Percentiles rank a stretch among this genome's conserved stretches.
Conservation (phyloP, 208 protist species). For the Trypanosoma melophagium region DNA sequence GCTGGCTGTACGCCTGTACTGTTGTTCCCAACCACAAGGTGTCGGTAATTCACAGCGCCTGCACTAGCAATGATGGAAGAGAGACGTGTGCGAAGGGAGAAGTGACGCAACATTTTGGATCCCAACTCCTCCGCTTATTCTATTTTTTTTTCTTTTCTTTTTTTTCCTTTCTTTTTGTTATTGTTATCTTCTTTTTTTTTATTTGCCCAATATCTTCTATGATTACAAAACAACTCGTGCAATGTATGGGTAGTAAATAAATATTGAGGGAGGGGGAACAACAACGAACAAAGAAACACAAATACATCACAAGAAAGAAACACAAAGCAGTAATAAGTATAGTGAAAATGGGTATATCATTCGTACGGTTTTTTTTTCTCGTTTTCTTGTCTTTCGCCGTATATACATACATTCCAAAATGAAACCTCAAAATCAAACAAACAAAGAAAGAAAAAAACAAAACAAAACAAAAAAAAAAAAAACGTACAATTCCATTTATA, state of each 20-base stretch:
- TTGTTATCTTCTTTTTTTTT: no score
- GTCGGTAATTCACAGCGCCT: slow-evolving; percentile 9
- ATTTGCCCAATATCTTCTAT: no score
- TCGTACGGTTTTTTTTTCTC: not conserved
- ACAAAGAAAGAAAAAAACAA: slow-evolving; percentile 7
- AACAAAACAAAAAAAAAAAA: slow-evolving; percentile 1
- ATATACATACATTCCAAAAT: not conserved
- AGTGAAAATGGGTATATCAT: not conserved
- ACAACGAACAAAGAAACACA: not conserved
- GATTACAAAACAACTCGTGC: no score
- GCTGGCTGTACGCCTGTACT: slow-evolving; percentile 51
- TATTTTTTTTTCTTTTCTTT: no score
- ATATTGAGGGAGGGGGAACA: not conserved
- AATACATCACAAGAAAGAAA: not conserved
- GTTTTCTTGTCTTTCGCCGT: not conserved
- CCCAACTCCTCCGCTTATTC: no score
- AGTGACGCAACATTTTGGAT: not conserved
- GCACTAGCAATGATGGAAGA: slow-evolving; percentile 1
- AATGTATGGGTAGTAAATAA: no score
- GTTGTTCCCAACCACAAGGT: slow-evolving; percentile 59
- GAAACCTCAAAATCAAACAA: slow-evolving; percentile 5
- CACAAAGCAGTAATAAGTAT: not conserved
- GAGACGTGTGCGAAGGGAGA: not conserved
- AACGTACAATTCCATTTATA: not conserved
- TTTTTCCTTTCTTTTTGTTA: no score